Percentiles rank a stretch among this genome's conserved stretches.
phyloP scores from a whole-genome alignment of 2,329 filamentous ascomycete species.

The Blumeria graminis region DNA sequence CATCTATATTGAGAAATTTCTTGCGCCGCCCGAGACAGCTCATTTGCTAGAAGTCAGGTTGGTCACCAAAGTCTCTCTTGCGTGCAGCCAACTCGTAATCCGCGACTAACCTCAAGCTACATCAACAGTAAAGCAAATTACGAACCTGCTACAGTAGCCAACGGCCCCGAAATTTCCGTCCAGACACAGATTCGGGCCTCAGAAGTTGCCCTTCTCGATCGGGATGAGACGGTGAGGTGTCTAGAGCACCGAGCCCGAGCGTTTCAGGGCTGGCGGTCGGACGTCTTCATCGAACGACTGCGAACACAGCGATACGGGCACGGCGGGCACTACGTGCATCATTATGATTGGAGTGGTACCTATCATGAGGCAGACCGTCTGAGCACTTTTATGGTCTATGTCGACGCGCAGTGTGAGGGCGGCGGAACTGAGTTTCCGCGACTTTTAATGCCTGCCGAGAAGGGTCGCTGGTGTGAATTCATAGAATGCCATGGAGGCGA shows the following conservation, averaged over 20 bases:
- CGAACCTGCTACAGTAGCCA: constrained; percentile 28
- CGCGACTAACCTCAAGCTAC: neutral
- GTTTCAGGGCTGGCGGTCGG: constrained; percentile 34
- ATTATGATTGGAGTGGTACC: constrained; percentile 31
- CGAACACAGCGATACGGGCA: constrained; percentile 36
- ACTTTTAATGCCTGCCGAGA: constrained; percentile 17
- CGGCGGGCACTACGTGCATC: constrained; percentile 33
- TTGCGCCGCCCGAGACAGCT: constrained; percentile 23
- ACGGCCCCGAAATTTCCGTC: constrained; percentile 21
- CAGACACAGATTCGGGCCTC: constrained; percentile 27
- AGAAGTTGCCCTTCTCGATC: constrained; percentile 23
- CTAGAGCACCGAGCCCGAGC: constrained; percentile 30
- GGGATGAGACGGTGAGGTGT: constrained; percentile 27
- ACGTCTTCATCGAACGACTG: constrained; percentile 33
- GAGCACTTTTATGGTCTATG: constrained; percentile 38
- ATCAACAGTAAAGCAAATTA: constrained; percentile 22
- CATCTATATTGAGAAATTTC: constrained; percentile 31
- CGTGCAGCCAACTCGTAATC: constrained; percentile 1
- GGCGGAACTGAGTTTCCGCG: constrained; percentile 37
- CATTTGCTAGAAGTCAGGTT: constrained; percentile 28
- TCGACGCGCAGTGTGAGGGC: constrained; percentile 26
- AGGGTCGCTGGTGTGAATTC: constrained; percentile 28
- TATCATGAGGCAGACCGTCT: constrained; percentile 19
- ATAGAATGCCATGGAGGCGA: constrained; percentile 22
- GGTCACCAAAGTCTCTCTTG: neutral